Base-by-base conservation (phyloP, 257 asterid genomes). In the Fraxinus quadrangulata region DNA sequence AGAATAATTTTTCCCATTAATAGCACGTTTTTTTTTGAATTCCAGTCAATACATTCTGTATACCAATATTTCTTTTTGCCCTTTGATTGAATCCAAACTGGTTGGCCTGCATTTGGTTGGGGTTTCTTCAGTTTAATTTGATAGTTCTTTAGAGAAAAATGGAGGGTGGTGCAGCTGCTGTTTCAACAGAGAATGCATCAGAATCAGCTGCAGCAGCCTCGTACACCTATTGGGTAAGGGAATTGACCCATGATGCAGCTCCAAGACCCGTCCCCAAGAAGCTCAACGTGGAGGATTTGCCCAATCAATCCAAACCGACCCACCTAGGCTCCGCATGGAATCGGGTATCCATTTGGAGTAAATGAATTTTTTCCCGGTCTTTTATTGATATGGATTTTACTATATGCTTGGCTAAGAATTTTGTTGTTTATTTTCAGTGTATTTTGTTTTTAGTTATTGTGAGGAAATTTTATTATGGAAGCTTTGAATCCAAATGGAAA, bases 271-370 rank as follows among this genome's bases (percentile, higher is more conserved):
- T 77, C 5, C 86, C 88, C 13, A 47, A 70, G 36, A 84, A 81
- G 82, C 88, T 84, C 63, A 49, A 77, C 49, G 39, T 83, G 23
- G 75, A 81, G 8, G 79, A 84, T 61, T 56, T 78, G 34, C 71
- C 82, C 59, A 79, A 72, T 36, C 82, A 78, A 66, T 70, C 72
- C 14, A 63, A 3, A 19, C 74, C 85, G 13, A 73, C 70, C 71
- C 83, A 74, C 31, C 86, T 85, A 47, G 88, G 88, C 40, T 85
- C 84, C 39, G 86, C 80, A 23, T 82, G 83, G 86, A 85, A 82
- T 74, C 36, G 74, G 88, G 88, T 85, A 85, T 74, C 49, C 23
- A 21, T 4, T 4, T 39, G 13, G 67, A 26, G 24, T 24, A 24
- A 10, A 63, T 63, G 0, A 3, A 6, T 10, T 40, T 39, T 42